Base-by-base conservation (phyloP, 2,329 filamentous ascomycete species). In the Ceratocystis alfenasii region DNA sequence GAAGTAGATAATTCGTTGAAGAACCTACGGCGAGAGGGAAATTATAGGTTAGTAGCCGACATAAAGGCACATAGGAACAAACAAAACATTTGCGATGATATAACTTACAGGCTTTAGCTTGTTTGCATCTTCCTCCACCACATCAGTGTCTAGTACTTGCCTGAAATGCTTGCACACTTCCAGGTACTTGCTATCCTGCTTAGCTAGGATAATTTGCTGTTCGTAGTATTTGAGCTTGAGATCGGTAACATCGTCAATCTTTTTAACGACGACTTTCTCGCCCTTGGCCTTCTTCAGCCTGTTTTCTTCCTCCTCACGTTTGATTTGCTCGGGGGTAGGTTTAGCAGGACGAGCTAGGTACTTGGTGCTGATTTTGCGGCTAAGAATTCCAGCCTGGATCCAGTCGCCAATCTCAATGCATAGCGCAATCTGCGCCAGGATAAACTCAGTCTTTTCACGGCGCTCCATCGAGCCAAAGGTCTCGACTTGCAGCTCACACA, bases 121-220 rank as follows among this genome's bases (percentile, higher is more conserved):
- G 69, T 86, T 80, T 6, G 90, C 83, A 74, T 96, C 91, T 71
- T 95, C 86, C 77, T 97, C 90, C 3, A 99, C 91, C 2, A 92
- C 90, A 75, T 96, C 91, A 0, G 95, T 99, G 74, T 99, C 93
- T 68, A 99, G 78, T 3, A 99, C 93, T 75, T 97, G 92, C 74
- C 94, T 84, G 79, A 97, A 99, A 78, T 99, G 86, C 78, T 99
- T 99, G 86, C 94, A 99, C 44, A 87, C 93, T 69, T 97, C 93
- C 44, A 99, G 85, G 73, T 99, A 99, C 77, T 96, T 96, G 79
- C 91, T 86, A 70, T 99, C 94, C 72, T 99, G 92, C 82, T 96
- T 97, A 66, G 94, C 90, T 64, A 99, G 81, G 60, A 86, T 88
- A 73, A 99, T 95, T 78, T 99, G 94, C 75, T 97, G 94, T 78